Evolutionary conservation across 2,329 filamentous ascomycete species (phyloP), one percentile per base, ranked within the genome.

Genomic region (Fonsecaea monophora): DNA sequence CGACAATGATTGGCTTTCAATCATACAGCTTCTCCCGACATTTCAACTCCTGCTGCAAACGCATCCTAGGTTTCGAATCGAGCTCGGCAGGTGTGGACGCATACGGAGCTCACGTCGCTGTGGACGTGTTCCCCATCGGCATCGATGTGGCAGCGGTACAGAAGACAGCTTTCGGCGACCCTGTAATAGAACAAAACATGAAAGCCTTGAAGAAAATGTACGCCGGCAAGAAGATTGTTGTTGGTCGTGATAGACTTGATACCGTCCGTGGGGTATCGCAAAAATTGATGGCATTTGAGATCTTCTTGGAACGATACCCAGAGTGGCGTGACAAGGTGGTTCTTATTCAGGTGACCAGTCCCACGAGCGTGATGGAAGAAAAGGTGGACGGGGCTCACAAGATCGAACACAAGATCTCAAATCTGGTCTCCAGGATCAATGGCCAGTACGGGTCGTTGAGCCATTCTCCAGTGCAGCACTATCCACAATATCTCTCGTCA

Each of bases 1-100:
- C 94, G 64, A 97, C 97, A 78, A 89, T 98, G 82, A 88, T 98
- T 69, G 94, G 93, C 0, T 97, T 98, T 81, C 94, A 98, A 79
- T 95, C 93, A 7, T 95, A 93, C 81, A 95, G 93, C 78, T 98
- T 97, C 78, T 94, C 94, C 13, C 89, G 94, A 30, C 94, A 98
- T 78, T 98, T 98, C 77, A 88, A 92, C 42, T 97, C 92, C 71
- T 97, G 94, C 80, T 97, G 94, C 79, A 96, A 92, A 1, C 88
- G 94, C 32, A 90, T 97, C 57, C 84, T 97, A 7, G 91, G 92
- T n/a, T 96, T 96, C 75, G 90, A 92, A 54, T 96, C 92, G 0
- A 93, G 94, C 66, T 88, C 88, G 1, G 88, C 90, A 3, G 92
- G 94, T 5, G 92, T 97, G 4, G 92, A 97, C 77, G 92, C 92